Evolutionary conservation across 805 yeast species (phyloP), one percentile per base, ranked within the genome.

Genomic region (Ogataea philodendri): DNA sequence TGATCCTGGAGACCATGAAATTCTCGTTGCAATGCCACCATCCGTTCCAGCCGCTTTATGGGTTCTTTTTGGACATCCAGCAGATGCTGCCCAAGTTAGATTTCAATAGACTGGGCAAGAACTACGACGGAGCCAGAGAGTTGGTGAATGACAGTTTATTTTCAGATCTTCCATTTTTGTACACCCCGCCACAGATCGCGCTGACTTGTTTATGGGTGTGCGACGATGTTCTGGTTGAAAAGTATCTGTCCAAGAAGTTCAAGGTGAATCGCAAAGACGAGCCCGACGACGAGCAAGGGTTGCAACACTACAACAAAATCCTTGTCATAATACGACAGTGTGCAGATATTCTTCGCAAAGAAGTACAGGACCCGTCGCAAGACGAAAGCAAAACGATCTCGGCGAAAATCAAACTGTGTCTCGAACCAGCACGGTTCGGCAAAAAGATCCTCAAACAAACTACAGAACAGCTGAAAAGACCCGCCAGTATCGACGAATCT

Each of bases 171-270:
- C 66, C 72, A 7, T 90, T 86, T 49, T 65, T 78, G 22, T 90
- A 65, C 61, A 81, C 97, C 0, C 99, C 99, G 1, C 96, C 97
- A 1, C 98, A 93, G 54, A 85, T 93, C 19, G 96, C 97, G 1
- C 65, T 93, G 34, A 93, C 96, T 0, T 86, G 93, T 10, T 68
- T 89, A 54, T 76, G 82, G 62, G 69, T 72, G 35, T 75, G 71
- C 9, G 84, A 87, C 59, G 76, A 71, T 44, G 74, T 71, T 15
- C 61, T 84, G 23, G 74, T 84, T 2, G 76, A 75, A 36, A 69
- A 76, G 44, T 89, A 89, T 60, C 60, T 90, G 45, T 70, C 72
- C 45, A 68, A 72, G 46, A 85, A 84, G 56, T 81, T 81, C 46
- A 65, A 69, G 29, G 41, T 49, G 15, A 54, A 48, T 41, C 46